These are phyloP conservation scores for Salix purpurea DNA, from an alignment of 345 rosid genomes.

Conservation along the genomic window DNA sequence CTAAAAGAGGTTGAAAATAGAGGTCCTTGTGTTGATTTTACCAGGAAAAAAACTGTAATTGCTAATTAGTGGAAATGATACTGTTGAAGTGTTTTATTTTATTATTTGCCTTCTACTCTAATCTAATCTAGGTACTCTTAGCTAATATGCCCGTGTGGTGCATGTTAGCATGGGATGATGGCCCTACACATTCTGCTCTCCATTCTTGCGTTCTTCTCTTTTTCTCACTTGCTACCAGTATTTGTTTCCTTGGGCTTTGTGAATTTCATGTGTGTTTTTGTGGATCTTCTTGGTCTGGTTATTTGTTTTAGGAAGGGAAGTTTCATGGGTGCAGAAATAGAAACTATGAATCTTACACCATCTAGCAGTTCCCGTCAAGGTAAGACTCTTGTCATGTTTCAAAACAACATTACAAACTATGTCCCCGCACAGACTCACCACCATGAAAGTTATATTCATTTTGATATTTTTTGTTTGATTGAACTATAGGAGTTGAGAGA, in stretches of 20 bases:
- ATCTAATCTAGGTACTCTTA: background rate
- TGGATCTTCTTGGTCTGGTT: conserved; percentile 28
- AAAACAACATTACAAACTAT: background rate
- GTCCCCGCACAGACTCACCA: background rate
- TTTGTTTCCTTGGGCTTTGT: conserved; percentile 13
- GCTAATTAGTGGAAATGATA: conserved; percentile 37
- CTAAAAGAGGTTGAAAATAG: conserved; percentile 13
- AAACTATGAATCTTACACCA: conserved; percentile 4
- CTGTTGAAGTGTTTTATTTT: conserved; percentile 31
- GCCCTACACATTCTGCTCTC: conserved; percentile 47
- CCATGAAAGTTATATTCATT: background rate
- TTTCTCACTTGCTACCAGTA: background rate
- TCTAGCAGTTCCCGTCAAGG: conserved; percentile 45
- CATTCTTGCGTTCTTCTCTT: conserved; percentile 26
- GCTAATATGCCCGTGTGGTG: conserved; percentile 50
- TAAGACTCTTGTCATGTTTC: conserved; percentile 6
- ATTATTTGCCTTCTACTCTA: conserved; percentile 31
- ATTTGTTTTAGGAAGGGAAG: conserved; percentile 22
- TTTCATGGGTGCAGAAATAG: conserved; percentile 30
- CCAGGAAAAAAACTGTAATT: conserved; percentile 14
- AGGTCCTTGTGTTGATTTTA: conserved; percentile 21
- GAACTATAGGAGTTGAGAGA: conserved; percentile 31
- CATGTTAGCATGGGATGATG: conserved; percentile 79
- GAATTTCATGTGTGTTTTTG: conserved; percentile 20
- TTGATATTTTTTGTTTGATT: conserved; percentile 14